Conservation (phyloP, 345 rosid genomes). For the Camelina neglecta region DNA sequence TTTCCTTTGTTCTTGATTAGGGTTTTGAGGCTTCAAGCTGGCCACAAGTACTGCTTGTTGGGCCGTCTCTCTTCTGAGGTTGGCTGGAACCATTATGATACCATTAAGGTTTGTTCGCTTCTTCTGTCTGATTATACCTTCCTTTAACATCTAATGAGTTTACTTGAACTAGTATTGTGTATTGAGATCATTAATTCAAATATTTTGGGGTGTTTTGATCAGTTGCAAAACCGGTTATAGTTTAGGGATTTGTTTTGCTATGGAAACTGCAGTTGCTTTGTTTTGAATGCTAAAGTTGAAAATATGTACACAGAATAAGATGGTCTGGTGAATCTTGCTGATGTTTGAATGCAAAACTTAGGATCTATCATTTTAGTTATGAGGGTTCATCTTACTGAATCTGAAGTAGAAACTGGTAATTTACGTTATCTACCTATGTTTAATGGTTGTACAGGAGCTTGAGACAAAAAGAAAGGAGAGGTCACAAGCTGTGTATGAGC, state of each 20-base stretch:
- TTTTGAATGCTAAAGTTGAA: not conserved
- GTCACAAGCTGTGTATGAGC: constrained; percentile 68
- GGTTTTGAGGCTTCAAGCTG: constrained; percentile 91
- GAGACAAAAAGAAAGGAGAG: constrained; percentile 88
- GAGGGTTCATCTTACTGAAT: not conserved
- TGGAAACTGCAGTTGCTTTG: not conserved
- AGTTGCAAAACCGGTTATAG: not conserved
- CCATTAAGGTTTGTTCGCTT: constrained; percentile 61
- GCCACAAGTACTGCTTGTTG: constrained; percentile 82
- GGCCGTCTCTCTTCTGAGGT: constrained; percentile 79
- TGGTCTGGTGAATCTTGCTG: not conserved
- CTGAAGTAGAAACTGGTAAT: not conserved
- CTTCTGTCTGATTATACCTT: not conserved
- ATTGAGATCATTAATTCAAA: not conserved
- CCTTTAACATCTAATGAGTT: not conserved
- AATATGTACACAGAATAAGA: not conserved
- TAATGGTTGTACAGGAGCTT: constrained; percentile 57
- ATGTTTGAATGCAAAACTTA: not conserved
- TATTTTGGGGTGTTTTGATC: not conserved
- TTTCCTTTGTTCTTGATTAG: constrained; percentile 38
- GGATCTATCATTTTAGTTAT: not conserved
- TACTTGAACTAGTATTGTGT: not conserved
- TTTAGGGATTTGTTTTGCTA: not conserved
- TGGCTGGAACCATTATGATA: constrained; percentile 90
- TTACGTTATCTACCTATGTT: not conserved